phyloP scores from a whole-genome alignment of 352 stramenopile species.

The Pelagophyceae sp. region DNA sequence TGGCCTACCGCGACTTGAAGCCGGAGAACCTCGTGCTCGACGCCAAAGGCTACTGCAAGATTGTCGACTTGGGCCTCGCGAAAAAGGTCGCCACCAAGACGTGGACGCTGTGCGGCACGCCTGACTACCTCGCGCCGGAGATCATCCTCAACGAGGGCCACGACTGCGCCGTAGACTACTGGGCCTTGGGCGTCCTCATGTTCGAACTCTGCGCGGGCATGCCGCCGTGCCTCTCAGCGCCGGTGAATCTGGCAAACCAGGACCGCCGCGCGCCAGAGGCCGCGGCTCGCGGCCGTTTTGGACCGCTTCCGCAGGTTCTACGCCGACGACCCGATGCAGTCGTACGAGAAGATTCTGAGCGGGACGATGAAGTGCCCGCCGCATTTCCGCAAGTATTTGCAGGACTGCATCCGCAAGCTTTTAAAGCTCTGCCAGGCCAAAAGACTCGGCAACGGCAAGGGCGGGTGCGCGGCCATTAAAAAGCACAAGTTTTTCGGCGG shows the following conservation, averaged over 20 bases:
- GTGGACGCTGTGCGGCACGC: constrained; percentile 82
- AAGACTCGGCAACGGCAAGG: constrained; percentile 73
- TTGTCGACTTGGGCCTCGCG: constrained; percentile 81
- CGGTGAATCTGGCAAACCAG: too few species aligned
- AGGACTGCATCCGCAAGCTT: constrained; percentile 72
- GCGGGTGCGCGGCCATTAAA: constrained; percentile 64
- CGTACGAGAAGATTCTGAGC: constrained; percentile 82
- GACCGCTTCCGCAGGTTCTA: too few species aligned
- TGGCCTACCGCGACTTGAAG: constrained; percentile 83
- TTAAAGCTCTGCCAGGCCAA: constrained; percentile 71
- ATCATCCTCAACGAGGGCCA: constrained; percentile 91
- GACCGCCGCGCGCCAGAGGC: too few species aligned
- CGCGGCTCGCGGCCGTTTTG: too few species aligned
- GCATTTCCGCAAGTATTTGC: constrained; percentile 52
- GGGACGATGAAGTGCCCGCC: constrained; percentile 67
- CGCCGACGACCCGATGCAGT: constrained; percentile 76
- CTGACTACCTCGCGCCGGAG: constrained; percentile 90
- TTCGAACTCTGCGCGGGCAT: constrained; percentile 52
- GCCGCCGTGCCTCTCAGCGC: too few species aligned
- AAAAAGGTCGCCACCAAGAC: constrained; percentile 73
- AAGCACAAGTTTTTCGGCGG: constrained; percentile 72
- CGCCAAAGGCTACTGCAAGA: constrained; percentile 74
- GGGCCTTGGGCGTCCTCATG: constrained; percentile 54
- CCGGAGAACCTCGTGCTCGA: constrained; percentile 83
- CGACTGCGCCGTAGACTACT: constrained; percentile 75